A percentile compares a stretch with the other conserved stretches of the same genome.
Evolutionary conservation across 305 asterid species (phyloP).

Genomic region (Fraxinus velutina): DNA sequence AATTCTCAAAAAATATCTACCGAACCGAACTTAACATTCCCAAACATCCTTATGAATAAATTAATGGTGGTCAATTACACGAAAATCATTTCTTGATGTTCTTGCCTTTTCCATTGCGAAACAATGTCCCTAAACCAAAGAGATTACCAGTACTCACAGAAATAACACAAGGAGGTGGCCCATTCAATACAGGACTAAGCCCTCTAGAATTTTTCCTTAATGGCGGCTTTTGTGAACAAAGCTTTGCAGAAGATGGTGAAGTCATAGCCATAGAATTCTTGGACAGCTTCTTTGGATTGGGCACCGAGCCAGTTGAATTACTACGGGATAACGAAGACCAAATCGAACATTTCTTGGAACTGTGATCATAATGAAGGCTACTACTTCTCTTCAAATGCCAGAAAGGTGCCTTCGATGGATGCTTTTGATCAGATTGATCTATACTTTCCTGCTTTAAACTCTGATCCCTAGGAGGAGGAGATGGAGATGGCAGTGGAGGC

Average conservation of each 20-base stretch:
- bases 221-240: slow-evolving; percentile 39
- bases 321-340: slow-evolving; percentile 41
- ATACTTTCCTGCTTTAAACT: neutral
- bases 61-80: neutral
- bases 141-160: slow-evolving; percentile 39
- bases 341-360: slow-evolving; percentile 34
- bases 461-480: neutral
- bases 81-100: slow-evolving; percentile 31
- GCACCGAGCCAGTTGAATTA: slow-evolving; percentile 42
- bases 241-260: neutral
- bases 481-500: slow-evolving; percentile 9
- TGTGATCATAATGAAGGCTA: slow-evolving; percentile 36
- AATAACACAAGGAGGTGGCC: slow-evolving; percentile 33
- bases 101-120: slow-evolving; percentile 36
- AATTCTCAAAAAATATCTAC: neutral
- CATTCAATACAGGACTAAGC: slow-evolving; percentile 36
- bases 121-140: slow-evolving; percentile 41
- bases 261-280: slow-evolving; percentile 7
- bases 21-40: neutral
- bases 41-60: neutral
- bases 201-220: slow-evolving; percentile 31
- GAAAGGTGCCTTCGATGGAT: slow-evolving; percentile 26
- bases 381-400: slow-evolving; percentile 40
- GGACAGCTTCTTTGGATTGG: slow-evolving; percentile 10
- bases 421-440: slow-evolving; percentile 16